These are phyloP conservation scores for Tolypocladium tundrense DNA, from an alignment of 2,329 filamentous ascomycete species.

Conservation along the genomic window DNA sequence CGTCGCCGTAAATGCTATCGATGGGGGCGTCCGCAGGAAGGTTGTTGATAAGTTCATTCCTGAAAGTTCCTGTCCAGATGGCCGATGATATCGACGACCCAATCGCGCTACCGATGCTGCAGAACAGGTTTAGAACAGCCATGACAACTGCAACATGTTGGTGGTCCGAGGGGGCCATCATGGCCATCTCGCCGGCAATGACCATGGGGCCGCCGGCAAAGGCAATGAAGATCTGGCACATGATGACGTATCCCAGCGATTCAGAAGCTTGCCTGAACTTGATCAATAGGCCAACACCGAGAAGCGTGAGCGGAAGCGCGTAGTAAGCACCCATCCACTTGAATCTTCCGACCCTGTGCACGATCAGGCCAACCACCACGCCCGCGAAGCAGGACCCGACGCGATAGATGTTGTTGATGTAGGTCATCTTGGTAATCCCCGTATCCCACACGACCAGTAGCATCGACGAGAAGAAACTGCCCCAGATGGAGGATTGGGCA, in stretches of 20 bases:
- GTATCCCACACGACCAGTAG: conserved; percentile 28
- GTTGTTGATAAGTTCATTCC: conserved; percentile 34
- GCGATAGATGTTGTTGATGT: conserved; percentile 33
- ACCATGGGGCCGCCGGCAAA: conserved; percentile 50
- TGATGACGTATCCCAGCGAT: conserved; percentile 43
- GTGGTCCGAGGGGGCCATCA: conserved; percentile 50
- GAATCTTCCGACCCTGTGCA: conserved; percentile 36
- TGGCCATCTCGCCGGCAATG: conserved; percentile 49
- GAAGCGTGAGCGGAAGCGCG: conserved; percentile 42
- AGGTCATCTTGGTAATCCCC: conserved; percentile 23
- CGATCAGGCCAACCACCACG: conserved; percentile 28
- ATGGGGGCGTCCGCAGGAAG: conserved; percentile 32
- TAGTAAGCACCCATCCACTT: conserved; percentile 39
- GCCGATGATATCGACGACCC: conserved; percentile 51
- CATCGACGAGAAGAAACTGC: conserved; percentile 28
- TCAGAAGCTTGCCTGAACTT: conserved; percentile 42
- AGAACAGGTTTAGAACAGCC: conserved; percentile 50
- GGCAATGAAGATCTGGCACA: conserved; percentile 53
- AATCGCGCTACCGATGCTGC: conserved; percentile 49
- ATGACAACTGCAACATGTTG: conserved; percentile 50
- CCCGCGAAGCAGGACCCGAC: conserved; percentile 35
- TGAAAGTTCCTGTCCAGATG: conserved; percentile 54
- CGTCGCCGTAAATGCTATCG: conserved; percentile 32
- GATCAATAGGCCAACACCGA: conserved; percentile 50
- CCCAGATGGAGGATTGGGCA: conserved; percentile 26